Evolutionary conservation across 179 eudicot species (phyloP), one percentile per base, ranked within the genome.

Genomic region (Heliamphora pulchella): DNA sequence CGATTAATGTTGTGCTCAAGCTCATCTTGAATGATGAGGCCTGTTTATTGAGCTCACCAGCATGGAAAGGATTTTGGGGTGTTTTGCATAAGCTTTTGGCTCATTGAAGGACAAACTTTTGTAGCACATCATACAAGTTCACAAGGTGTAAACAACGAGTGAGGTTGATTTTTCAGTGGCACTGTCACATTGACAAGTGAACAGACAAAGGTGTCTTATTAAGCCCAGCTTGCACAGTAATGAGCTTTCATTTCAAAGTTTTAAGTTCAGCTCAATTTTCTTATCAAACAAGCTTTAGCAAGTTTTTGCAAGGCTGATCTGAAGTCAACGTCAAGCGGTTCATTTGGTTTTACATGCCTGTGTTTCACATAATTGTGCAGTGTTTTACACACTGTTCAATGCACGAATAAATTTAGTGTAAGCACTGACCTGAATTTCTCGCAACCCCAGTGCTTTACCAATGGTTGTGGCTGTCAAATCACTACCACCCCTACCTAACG

Each of bases 401-500:
- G 3, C 75, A 61, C 53, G 50, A 47, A 55, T 48, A 62, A 3
- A 79, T 22, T 53, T 43, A 59, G 58, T 46, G 22, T 77, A 20
- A 51, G 48, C 44, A 63, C 73, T 64, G 55, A 94, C 99, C 98
- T 96, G 99, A 80, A 96, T 94, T 87, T 96, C 99, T 57, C 91
- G 90, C 80, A 96, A 87, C 22, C 97, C 94, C 87, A 96, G 85
- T 78, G 98, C 94, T 91, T 92, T 96, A 73, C 99, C 99, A 80
- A 96, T 90, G 59, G 98, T 92, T 69, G 99, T 96, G 73, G 99
- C 99, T 3, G 99, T 96, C 86, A 96, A 87, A 86, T 96, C 99
- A 86, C 99, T 96, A 83, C 98, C 99, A 81, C 99, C 99, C 83
- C 99, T 88, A 44, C 99, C 99, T 86, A 96, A 71, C 78, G 99